Base-by-base conservation (phyloP, 2,329 filamentous ascomycete genomes). In the Aspergillus sp. region DNA sequence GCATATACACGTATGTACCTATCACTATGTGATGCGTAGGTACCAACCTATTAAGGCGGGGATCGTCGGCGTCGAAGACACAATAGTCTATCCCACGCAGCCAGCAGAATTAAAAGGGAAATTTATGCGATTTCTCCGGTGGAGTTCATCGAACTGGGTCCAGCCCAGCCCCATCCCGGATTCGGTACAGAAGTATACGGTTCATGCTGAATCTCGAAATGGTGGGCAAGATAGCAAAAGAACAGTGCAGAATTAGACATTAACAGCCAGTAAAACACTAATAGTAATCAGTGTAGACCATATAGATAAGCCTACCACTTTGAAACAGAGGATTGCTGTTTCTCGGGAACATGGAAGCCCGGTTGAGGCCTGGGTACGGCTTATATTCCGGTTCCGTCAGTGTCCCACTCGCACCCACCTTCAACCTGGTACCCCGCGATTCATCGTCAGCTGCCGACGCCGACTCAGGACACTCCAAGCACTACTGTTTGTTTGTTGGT, bases 121-220 rank as follows among this genome's bases (percentile, higher is more conserved):
- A 53, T 53, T 46, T 19, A 53, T 37, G 51, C 51, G 21, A 53
- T 53, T 46, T 19, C 50, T 12, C 24, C 12, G 15, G 51, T 53
- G 51, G 51, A 39, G 41, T 46, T 27, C 12, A 43, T 53, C 27
- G 14, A 43, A 21, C 37, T n/a, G 31, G 41, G 31, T 44, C 40
- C 50, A 43, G 50, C 23, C 39, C 39, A 24, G 14, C 17, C 33
- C 35, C 39, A 35, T 44, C 23, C 23, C 17, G 46, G 35, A 5
- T n/a, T n/a, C 15, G 35, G 19, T 46, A n/a, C 44, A 23, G 21
- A 46, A 46, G 44, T 46, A 46, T 46, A 46, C 43, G 3, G 2
- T 7, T 21, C 11, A 27, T 24, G 7, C 19, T 5, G 19, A n/a
- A 15, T 14, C 12, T 15, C 12, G 14, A 37, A n/a, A 37, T 15